Base-by-base conservation (phyloP, 345 rosid genomes). In the Viola odorata region DNA sequence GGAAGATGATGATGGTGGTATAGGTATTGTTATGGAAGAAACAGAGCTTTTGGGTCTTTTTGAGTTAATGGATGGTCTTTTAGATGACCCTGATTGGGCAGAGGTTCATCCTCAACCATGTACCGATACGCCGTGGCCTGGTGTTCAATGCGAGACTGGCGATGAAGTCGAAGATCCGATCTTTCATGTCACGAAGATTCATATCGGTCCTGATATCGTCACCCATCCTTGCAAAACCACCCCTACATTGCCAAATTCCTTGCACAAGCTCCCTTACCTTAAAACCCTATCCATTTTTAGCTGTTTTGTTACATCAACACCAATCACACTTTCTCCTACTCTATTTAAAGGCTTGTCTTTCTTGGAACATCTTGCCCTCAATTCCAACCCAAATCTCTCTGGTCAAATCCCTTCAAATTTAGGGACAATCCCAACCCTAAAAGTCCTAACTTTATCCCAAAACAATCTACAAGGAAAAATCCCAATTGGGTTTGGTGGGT, bases 51-150 rank as follows among this genome's bases (percentile, higher is more conserved):
- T 49, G 37, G 82, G 76, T 12, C 66, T 77, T 47, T 81, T 64
- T 65, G 71, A 81, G 47, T 75, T 75, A 16, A 51, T 81, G 57
- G 71, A 48, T 64, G 65, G 68, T 3, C 72, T 81, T 52, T 14
- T 81, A 3, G 80, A 75, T 37, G 78, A 81, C 53, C 78, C 78
- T 40, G 55, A 54, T 11, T 77, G 82, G 82, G 59, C 77, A 10
- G 55, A 65, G 53, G 40, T 52, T 38, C 80, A 81, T 47, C 80
- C 80, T 37, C 59, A 65, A 37, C 85, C 85, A 55, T 81, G 85
- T 60, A 73, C 71, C n/a, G 74, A 78, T 55, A 81, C 82, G 7
- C 85, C 77, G 67, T 78, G 85, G 85, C 82, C 78, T 65, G 80
- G 80, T 15, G 55, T 78, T 60, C 75, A 70, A 55, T 81, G 82